Conservation (phyloP, 1,284 basidiomycete species). For the Bjerkandera adusta region DNA sequence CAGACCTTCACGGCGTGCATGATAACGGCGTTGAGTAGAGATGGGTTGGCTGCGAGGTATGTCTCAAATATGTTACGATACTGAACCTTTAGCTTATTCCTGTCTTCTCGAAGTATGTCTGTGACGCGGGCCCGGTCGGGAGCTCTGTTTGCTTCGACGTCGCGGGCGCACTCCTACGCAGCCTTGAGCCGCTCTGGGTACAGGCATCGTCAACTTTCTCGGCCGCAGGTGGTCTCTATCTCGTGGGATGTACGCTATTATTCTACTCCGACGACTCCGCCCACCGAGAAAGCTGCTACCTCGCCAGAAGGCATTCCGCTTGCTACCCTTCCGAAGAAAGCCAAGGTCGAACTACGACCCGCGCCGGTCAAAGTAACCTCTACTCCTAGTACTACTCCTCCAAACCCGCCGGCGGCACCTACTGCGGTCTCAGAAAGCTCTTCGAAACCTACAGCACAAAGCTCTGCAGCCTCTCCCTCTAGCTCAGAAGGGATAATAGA, state of each 20-base stretch:
- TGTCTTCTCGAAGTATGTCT: conserved; percentile 7
- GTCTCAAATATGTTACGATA: conserved; percentile 3
- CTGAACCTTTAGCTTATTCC: not conserved
- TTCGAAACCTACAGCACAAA: not conserved
- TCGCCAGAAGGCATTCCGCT: conserved; percentile 1
- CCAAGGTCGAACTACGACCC: conserved; percentile 61
- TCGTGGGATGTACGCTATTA: not conserved
- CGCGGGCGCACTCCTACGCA: too few species aligned
- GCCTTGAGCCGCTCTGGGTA: too few species aligned
- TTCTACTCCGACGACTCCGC: conserved; percentile 24
- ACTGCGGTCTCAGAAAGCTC: not conserved
- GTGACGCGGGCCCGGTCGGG: conserved; percentile 6
- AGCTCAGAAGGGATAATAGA: conserved; percentile 34
- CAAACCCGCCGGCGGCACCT: not conserved
- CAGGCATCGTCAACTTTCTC: too few species aligned
- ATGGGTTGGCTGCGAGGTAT: conserved; percentile 33
- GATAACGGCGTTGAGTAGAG: conserved; percentile 31
- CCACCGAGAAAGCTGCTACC: conserved; percentile 27
- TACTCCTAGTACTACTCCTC: not conserved
- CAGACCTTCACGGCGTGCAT: conserved; percentile 24
- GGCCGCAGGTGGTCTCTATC: not conserved
- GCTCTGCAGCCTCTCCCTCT: not conserved
- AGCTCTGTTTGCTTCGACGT: too few species aligned
- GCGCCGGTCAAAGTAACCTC: conserved; percentile 41
- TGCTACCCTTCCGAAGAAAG: conserved; percentile 36